Conservation (phyloP, 2,329 filamentous ascomycete species). For the Spiromastix sp. region DNA sequence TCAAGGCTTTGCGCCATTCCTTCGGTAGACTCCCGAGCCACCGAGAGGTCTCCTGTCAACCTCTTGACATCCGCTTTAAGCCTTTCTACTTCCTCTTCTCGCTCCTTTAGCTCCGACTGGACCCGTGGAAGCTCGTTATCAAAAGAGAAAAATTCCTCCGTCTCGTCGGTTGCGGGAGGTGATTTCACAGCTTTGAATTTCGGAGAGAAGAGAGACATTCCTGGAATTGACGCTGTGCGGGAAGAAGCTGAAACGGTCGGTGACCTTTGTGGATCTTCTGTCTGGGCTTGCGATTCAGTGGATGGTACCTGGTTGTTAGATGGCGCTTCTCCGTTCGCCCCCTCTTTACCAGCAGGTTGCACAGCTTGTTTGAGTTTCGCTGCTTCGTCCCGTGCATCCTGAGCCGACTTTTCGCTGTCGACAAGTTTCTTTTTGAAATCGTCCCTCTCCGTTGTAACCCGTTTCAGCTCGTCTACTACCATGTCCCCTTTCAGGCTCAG, state of each 20-base stretch:
- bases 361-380: slow-evolving; percentile 39
- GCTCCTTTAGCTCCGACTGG: slow-evolving; percentile 62
- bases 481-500: slow-evolving; percentile 79
- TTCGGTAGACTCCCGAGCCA: slow-evolving; percentile 59
- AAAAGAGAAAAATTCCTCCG: slow-evolving; percentile 82
- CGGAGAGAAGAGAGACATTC: slow-evolving; percentile 29
- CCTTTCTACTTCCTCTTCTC: slow-evolving; percentile 58
- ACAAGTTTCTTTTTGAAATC: slow-evolving; percentile 65
- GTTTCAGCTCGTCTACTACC: slow-evolving; percentile 86
- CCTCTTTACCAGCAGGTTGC: slow-evolving; percentile 24
- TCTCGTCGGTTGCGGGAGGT: slow-evolving; percentile 16
- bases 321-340: slow-evolving; percentile 11
- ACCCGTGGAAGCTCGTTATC: slow-evolving; percentile 77
- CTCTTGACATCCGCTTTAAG: slow-evolving; percentile 59
- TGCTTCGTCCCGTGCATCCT: slow-evolving; percentile 54
- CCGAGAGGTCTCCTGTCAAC: slow-evolving; percentile 60
- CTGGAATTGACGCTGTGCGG: slow-evolving; percentile 21
- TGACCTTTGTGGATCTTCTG: slow-evolving; percentile 18
- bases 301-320: slow-evolving; percentile 26
- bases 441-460: slow-evolving; percentile 73
- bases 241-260: slow-evolving; percentile 23
- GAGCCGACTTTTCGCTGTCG: slow-evolving; percentile 54
- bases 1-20: slow-evolving; percentile 58
- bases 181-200: slow-evolving; percentile 23
- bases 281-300: slow-evolving; percentile 24